Evolutionary conservation across 306 rosid genomes (phyloP).

Genomic region (Erythrophleum fordii): DNA sequence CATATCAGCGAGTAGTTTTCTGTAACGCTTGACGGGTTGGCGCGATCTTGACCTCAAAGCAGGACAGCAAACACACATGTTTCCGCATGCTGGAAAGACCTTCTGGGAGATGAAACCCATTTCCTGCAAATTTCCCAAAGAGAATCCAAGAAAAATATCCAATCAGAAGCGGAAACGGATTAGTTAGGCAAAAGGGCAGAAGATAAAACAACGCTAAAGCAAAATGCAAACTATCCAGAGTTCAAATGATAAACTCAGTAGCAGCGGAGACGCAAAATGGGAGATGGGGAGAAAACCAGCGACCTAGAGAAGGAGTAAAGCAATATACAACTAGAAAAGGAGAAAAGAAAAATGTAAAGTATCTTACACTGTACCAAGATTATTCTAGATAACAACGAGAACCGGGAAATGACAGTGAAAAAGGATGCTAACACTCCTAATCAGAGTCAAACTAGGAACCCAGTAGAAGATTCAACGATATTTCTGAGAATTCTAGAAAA

Average conservation of each 20-base stretch:
- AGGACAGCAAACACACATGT: slow-evolving; percentile 98
- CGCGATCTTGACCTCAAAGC: slow-evolving; percentile 95
- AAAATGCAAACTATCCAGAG: slow-evolving; percentile 18
- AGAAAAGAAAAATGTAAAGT: slow-evolving; percentile 24
- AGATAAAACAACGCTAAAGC: slow-evolving; percentile 18
- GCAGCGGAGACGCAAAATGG: slow-evolving; percentile 7
- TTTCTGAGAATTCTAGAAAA: not conserved
- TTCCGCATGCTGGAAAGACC: slow-evolving; percentile 94
- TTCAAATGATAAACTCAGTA: slow-evolving; percentile 11
- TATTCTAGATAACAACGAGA: not conserved
- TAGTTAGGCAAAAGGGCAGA: not conserved
- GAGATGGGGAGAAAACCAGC: slow-evolving; percentile 21
- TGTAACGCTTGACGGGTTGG: slow-evolving; percentile 95
- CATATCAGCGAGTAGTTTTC: slow-evolving; percentile 85
- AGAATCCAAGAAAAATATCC: slow-evolving; percentile 22
- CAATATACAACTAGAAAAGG: slow-evolving; percentile 19
- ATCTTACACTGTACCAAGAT: not conserved
- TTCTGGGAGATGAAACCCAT: slow-evolving; percentile 95
- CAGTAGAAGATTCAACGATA: not conserved
- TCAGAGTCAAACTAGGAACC: not conserved
- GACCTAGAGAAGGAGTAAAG: slow-evolving; percentile 37
- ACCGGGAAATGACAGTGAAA: not conserved
- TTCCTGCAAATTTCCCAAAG: slow-evolving; percentile 49
- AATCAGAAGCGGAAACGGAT: slow-evolving; percentile 27
- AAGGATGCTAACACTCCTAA: not conserved